Evolutionary conservation across 371 early-diverging fungal species (phyloP).

Genomic region (Basidiobolus heterosporus): DNA sequence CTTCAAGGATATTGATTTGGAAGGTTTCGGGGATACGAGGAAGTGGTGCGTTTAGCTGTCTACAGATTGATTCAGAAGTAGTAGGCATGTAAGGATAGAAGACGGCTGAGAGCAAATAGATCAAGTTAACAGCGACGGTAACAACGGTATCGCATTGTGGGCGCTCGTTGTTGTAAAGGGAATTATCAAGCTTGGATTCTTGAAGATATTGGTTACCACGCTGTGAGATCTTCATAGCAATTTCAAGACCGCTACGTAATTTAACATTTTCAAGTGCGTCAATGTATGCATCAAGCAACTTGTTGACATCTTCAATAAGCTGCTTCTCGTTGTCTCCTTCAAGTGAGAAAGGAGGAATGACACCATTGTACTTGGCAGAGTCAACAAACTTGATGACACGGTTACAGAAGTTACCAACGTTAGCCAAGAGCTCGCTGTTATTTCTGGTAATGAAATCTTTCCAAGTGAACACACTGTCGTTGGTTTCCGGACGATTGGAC

Average conservation of each 20-base stretch:
- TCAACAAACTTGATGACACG: conserved; percentile 88
- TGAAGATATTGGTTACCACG: conserved; percentile 94
- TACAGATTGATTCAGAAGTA: conserved; percentile 55
- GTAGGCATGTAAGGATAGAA: conserved; percentile 91
- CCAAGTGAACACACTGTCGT: conserved; percentile 94
- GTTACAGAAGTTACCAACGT: conserved; percentile 98
- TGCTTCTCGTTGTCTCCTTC: conserved; percentile 31
- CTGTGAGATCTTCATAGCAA: conserved; percentile 86
- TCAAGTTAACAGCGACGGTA: conserved; percentile 61
- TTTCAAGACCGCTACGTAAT: conserved; percentile 64
- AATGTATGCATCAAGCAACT: conserved; percentile 54
- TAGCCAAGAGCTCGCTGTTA: conserved; percentile 92
- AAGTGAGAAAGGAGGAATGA: conserved; percentile 43
- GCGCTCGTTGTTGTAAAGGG: conserved; percentile 56
- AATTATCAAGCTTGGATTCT: conserved; percentile 75
- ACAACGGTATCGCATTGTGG: conserved; percentile 78
- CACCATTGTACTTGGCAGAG: conserved; percentile 63
- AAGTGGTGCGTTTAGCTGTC: conserved; percentile 63
- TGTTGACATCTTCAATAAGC: conserved; percentile 72
- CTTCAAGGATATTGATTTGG: conserved; percentile 46
- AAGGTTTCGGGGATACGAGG: conserved; percentile 62
- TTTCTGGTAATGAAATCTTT: conserved; percentile 83
- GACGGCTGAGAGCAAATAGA: conserved; percentile 74
- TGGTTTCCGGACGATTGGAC: conserved; percentile 91
- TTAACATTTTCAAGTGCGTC: conserved; percentile 71